Base-by-base conservation (phyloP, 139 green algal genomes). In the Chlamydomonas sphaeroides region DNA sequence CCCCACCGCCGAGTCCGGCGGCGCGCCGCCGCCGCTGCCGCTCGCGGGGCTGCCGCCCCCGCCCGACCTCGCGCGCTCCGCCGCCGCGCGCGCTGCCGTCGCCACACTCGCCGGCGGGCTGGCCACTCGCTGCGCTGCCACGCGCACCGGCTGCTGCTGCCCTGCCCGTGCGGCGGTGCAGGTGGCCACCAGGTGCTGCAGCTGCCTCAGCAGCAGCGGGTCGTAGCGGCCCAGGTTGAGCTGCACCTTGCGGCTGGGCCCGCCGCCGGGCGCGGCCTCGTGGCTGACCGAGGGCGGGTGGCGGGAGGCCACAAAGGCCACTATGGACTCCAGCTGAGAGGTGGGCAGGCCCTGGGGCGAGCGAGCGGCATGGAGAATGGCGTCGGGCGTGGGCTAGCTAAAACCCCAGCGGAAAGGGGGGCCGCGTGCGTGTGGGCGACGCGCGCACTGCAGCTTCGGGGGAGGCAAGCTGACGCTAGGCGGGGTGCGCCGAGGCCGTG, bases 151-250 rank as follows among this genome's bases (percentile, higher is more conserved):
- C 38, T 3, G 38, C 11, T 56, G 72, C 53, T 6, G 28, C n/a
- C 15, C 65, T 70, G 65, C 65, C 36, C 35, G 6, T n/a, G 65
- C 65, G 62, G 80, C 80, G 21, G 61, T 75, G 61, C 70, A 87
- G 30, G 81, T 87, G 70, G 35, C 62, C 10, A 78, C 72, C 3
- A 89, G 73, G 72, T 89, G 85, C 72, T 89, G 79, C 71, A 89
- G 85, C 72, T 89, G 85, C 7, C 85, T 65, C 65, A 89, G 79
- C 66, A 86, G 72, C 61, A 89, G 68, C 42, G 85, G 78, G 79
- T 89, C 85, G 65, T 84, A 89, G 11, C 80, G 45, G 33, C 79
- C 72, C 33, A 89, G 73, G 35, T 76, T 79, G 39, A 89, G 49
- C 57, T 79, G 65, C 51, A 89, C 72, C 56, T 80, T 84, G 71